Evolutionary conservation across 1,284 basidiomycete genomes (phyloP).

Genomic region (Cryptococcus floricola): DNA sequence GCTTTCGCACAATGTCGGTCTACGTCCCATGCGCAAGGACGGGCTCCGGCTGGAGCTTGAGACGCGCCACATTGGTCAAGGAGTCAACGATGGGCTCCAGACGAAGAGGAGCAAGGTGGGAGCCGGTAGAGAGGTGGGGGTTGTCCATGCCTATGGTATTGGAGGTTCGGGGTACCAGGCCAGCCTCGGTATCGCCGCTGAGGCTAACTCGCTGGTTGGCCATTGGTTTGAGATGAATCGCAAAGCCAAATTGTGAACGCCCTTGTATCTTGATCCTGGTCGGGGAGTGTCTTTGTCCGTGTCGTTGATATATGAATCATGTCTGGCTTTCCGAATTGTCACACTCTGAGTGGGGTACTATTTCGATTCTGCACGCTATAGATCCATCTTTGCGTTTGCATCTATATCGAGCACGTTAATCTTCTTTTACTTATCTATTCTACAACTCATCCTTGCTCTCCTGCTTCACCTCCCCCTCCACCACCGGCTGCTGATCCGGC

Average conservation of each 20-base stretch:
- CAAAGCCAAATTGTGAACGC: neutral
- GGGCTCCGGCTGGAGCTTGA: constrained; percentile 67
- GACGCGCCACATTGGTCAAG: constrained; percentile 50
- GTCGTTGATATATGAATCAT: no score
- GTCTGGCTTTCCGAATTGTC: no score
- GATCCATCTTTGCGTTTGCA: neutral
- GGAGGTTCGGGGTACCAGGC: constrained; percentile 47
- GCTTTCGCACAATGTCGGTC: constrained; percentile 62
- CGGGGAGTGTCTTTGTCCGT: no score
- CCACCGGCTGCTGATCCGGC: constrained; percentile 45
- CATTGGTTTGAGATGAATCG: constrained; percentile 2
- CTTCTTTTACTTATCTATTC: neutral
- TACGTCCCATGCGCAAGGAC: constrained; percentile 63
- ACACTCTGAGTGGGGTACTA: neutral
- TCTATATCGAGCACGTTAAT: neutral
- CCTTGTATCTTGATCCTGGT: neutral
- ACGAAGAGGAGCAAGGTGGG: constrained; percentile 15
- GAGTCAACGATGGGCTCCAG: neutral
- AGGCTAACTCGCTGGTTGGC: constrained; percentile 37
- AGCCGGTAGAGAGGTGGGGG: constrained; percentile 52
- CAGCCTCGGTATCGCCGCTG: constrained; percentile 43
- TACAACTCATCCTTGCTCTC: constrained; percentile 13
- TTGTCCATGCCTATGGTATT: constrained; percentile 69
- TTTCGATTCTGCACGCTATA: neutral
- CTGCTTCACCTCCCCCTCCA: neutral